phyloP scores from a whole-genome alignment of 306 rosid genomes.

The Vigna angularis region DNA sequence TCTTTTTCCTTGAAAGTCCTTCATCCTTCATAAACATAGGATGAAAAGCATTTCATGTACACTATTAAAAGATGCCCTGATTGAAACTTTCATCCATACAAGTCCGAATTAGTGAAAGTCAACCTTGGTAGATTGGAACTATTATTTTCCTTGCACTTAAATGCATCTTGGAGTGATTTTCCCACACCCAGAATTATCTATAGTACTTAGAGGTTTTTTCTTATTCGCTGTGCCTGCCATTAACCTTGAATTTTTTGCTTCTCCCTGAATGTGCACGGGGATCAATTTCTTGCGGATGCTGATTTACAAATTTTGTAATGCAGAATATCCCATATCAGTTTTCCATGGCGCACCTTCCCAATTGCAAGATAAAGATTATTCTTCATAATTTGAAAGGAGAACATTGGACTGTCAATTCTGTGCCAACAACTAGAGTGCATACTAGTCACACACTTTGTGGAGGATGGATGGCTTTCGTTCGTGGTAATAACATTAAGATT shows the following conservation, averaged over 20 bases:
- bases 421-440: constrained; percentile 88
- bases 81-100: constrained; percentile 5
- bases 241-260: not conserved
- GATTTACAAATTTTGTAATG: constrained; percentile 44
- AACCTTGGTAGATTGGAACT: constrained; percentile 30
- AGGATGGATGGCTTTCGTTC: constrained; percentile 97
- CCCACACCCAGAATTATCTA: not conserved
- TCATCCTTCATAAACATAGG: constrained; percentile 6
- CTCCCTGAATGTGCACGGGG: not conserved
- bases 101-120: constrained; percentile 28
- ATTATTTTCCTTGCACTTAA: constrained; percentile 8
- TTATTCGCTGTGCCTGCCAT: constrained; percentile 27
- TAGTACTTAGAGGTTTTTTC: constrained; percentile 14
- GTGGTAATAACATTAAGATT: constrained; percentile 72
- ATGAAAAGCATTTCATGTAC: constrained; percentile 39
- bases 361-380: constrained; percentile 77
- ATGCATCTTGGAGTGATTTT: constrained; percentile 32
- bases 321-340: constrained; percentile 91
- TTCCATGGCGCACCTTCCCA: constrained; percentile 90
- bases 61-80: not conserved
- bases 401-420: constrained; percentile 91
- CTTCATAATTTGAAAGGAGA: constrained; percentile 90
- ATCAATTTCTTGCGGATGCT: constrained; percentile 14
- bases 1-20: not conserved
- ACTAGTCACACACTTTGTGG: constrained; percentile 96